A percentile compares a stretch with the other conserved stretches of the same genome.
phyloP scores from a whole-genome alignment of 441 rosid species.

The Cnidoscolus chayamansa region DNA sequence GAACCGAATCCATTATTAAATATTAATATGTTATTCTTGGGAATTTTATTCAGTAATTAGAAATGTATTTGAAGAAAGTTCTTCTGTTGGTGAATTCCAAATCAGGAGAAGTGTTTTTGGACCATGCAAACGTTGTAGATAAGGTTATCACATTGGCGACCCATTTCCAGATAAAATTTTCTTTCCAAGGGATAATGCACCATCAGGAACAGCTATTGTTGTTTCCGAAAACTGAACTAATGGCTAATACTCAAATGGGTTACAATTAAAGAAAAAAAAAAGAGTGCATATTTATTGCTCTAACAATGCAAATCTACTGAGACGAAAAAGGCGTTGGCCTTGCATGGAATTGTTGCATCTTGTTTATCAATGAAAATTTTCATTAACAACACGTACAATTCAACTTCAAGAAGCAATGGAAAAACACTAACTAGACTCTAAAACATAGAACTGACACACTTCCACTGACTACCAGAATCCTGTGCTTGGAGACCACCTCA shows the following conservation, averaged over 20 bases:
- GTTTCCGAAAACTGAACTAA: background rate
- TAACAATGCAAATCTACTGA: background rate
- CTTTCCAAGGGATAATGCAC: too few relatives aligned
- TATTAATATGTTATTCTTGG: too few relatives aligned
- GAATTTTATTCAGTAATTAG: too few relatives aligned
- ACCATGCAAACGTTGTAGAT: conserved; percentile 1
- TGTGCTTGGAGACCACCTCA: background rate
- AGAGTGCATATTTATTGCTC: background rate
- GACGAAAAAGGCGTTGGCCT: background rate
- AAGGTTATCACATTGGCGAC: background rate
- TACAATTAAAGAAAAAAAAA: background rate
- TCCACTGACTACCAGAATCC: background rate
- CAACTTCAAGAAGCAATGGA: background rate
- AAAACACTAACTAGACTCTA: background rate
- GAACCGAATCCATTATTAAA: too few relatives aligned
- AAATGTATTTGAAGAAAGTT: too few relatives aligned
- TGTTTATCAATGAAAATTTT: too few relatives aligned
- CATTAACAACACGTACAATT: background rate
- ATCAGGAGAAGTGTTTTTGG: too few relatives aligned
- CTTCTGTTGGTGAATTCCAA: too few relatives aligned
- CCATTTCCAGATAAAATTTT: background rate
- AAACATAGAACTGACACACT: background rate
- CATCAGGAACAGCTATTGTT: too few relatives aligned
- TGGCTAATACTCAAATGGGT: background rate
- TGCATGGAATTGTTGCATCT: background rate